Conservation (phyloP, 2,329 filamentous ascomycete species). For the Leptographium wingfieldii region DNA sequence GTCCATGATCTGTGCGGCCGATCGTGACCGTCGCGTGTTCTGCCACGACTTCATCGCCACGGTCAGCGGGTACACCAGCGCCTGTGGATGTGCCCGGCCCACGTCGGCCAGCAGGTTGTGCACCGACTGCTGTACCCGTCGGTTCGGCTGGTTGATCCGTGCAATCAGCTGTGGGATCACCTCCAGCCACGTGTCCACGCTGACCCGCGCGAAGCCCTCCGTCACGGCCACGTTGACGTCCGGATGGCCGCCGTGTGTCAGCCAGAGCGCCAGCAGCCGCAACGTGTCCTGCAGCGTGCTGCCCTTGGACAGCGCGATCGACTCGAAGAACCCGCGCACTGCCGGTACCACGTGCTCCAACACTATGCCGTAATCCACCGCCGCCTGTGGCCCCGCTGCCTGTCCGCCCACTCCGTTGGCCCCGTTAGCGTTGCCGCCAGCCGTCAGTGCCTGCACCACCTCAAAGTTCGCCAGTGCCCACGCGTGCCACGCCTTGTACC, state of each 20-base stretch:
- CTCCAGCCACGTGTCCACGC: constrained; percentile 95
- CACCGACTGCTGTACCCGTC: constrained; percentile 75
- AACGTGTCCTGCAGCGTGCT: constrained; percentile 95
- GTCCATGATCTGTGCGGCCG: constrained; percentile 90
- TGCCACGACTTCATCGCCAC: constrained; percentile 94
- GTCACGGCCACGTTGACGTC: constrained; percentile 84
- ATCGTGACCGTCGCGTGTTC: constrained; percentile 69
- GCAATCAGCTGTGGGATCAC: constrained; percentile 97
- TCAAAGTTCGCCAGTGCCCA: constrained; percentile 99
- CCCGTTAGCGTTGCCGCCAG: neutral
- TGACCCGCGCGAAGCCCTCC: constrained; percentile 83
- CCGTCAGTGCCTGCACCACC: constrained; percentile 73
- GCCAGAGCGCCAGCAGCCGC: constrained; percentile 87
- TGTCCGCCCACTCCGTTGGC: neutral
- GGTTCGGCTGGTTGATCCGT: constrained; percentile 91
- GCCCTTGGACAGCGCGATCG: constrained; percentile 79
- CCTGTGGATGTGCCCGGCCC: constrained; percentile 87
- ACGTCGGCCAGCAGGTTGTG: constrained; percentile 89
- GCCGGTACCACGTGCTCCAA: constrained; percentile 88
- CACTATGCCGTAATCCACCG: constrained; percentile 51
- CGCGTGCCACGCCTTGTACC: constrained; percentile 99
- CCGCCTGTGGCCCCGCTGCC: neutral
- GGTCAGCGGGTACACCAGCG: constrained; percentile 89
- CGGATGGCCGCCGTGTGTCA: constrained; percentile 75
- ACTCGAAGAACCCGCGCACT: constrained; percentile 93